phyloP scores from a whole-genome alignment of 1,284 basidiomycete species.

The Cryptococcus deneoformans region DNA sequence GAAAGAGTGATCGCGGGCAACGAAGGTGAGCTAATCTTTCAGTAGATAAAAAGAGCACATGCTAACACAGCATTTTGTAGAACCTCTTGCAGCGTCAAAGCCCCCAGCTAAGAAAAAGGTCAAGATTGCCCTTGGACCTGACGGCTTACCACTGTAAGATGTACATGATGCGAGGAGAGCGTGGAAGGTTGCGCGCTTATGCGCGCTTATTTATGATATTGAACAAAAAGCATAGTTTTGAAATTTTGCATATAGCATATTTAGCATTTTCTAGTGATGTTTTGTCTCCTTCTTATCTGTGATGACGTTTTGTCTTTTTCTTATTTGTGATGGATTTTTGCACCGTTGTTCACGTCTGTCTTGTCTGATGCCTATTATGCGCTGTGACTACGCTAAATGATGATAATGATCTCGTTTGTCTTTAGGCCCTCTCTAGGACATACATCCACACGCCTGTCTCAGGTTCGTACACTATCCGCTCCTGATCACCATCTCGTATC shows the following conservation, averaged over 20 bases:
- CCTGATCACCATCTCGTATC: conserved; percentile 3
- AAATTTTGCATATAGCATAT: too few species aligned
- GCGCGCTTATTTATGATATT: too few species aligned
- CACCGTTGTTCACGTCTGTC: neutral
- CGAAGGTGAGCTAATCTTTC: neutral
- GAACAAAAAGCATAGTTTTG: too few species aligned
- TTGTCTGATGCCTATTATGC: too few species aligned
- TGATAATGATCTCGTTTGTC: too few species aligned
- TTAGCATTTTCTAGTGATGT: too few species aligned
- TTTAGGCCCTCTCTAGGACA: conserved; percentile 13
- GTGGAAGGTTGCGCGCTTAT: too few species aligned
- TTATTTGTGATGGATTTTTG: neutral
- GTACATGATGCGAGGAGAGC: too few species aligned
- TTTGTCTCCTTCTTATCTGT: too few species aligned
- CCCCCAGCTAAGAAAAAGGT: conserved; percentile 38
- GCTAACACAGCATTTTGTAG: neutral
- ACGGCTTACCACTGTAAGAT: conserved; percentile 39
- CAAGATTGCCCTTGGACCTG: conserved; percentile 43
- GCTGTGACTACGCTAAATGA: neutral
- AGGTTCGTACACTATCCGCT: conserved; percentile 20
- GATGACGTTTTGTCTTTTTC: too few species aligned
- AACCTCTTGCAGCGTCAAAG: conserved; percentile 8
- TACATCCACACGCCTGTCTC: conserved; percentile 21
- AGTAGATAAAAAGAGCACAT: too few species aligned
- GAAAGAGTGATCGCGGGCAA: neutral